Evolutionary conservation across 805 yeast genomes (phyloP), one percentile per base, ranked within the genome.

Genomic region (Komagataella kurtzmanii): DNA sequence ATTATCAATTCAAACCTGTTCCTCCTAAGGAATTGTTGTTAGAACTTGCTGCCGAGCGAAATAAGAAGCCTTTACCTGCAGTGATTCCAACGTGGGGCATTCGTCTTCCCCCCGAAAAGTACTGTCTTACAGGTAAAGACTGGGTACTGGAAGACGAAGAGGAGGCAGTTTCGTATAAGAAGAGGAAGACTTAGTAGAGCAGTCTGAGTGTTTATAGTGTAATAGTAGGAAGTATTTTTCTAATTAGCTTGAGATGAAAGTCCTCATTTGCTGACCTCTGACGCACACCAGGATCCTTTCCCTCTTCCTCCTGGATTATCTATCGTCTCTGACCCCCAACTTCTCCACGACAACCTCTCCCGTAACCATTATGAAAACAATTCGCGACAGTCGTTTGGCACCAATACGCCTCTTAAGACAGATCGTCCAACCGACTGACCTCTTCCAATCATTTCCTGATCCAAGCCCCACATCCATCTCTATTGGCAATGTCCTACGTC

Each of bases 91-190:
- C 83, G 50, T 89, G 88, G 83, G 98, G 99, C 8, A 76, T 93
- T 45, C 79, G 97, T 56, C 72, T 95, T 50, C 99, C 99, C 2
- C 98, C 99, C 3, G 99, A 93, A 70, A 93, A 90, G 77, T 90
- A 88, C 69, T 90, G 98, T 68, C 70, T 90, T 51, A 89, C 96
- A 0, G 93, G 87, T 1, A 76, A 75, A 55, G 89, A 86, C 55
- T 86, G 90, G 83, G 83, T 79, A 51, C 58, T 78, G 46, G 57
- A 59, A 18, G 80, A 77, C 44, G 82, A 77, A 52, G 81, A 77
- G 54, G 65, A 10, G 6, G 6, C 40, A 3, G 40, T 30, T 10
- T 30, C 40, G 40, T 30, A 10, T 60, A 47, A 45, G 54, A 54
- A 19, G 55, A 53, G 17, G 58, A 63, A 59, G 43, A 63, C 63